phyloP scores from a whole-genome alignment of 306 rosid species.

The Glycine soja region DNA sequence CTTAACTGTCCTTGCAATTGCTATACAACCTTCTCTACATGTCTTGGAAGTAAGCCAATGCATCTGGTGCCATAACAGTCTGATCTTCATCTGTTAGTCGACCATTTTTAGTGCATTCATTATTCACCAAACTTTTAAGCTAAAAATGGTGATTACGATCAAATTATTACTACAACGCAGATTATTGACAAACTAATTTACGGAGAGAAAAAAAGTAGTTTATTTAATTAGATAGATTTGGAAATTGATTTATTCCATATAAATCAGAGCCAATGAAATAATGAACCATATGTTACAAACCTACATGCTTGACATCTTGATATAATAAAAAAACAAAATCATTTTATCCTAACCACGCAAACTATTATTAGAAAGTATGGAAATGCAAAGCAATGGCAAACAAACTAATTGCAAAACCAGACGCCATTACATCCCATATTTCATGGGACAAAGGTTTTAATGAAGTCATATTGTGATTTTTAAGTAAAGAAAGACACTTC shows the following conservation, averaged over 20 bases:
- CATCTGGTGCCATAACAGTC: conserved; percentile 52
- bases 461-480: too few species aligned
- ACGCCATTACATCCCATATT: too few species aligned
- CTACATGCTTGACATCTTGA: conserved; percentile 2
- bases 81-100: conserved; percentile 54
- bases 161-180: conserved; percentile 5
- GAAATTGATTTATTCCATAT: conserved; percentile 3
- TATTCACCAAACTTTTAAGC: conserved; percentile 53
- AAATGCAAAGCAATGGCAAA: neutral
- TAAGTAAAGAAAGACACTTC: neutral
- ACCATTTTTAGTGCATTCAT: conserved; percentile 51
- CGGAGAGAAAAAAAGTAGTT: neutral
- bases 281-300: conserved; percentile 9
- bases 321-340: conserved; percentile 20
- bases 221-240: conserved; percentile 1
- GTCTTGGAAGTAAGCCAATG: conserved; percentile 61
- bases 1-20: conserved; percentile 69
- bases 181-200: conserved; percentile 1
- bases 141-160: conserved; percentile 48
- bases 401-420: too few species aligned
- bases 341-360: conserved; percentile 10
- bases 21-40: conserved; percentile 74
- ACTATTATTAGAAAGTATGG: neutral
- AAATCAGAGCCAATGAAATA: neutral
- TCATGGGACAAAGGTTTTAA: too few species aligned